phyloP scores from a whole-genome alignment of 116 monocot species.

The Posidonia oceanica region DNA sequence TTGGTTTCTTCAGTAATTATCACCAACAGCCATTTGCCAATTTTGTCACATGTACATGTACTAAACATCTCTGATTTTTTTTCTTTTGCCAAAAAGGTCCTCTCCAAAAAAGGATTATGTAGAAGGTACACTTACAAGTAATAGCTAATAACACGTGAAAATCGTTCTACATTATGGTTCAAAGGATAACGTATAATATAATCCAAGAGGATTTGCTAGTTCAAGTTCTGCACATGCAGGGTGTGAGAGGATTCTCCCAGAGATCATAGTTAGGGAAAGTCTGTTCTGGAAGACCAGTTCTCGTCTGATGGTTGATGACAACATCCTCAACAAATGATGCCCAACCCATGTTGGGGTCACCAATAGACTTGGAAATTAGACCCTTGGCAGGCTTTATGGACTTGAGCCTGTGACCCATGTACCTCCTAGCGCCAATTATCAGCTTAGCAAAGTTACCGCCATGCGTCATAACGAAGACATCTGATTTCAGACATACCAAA shows the following conservation, averaged over 20 bases:
- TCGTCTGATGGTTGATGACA: constrained; percentile 74
- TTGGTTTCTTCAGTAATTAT: too few species aligned
- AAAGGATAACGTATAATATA: not conserved
- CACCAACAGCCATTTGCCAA: too few species aligned
- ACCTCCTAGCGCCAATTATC: constrained; percentile 59
- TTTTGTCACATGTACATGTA: too few species aligned
- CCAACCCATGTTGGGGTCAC: constrained; percentile 96
- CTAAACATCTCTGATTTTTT: too few species aligned
- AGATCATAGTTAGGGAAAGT: constrained; percentile 88
- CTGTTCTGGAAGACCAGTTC: constrained; percentile 84
- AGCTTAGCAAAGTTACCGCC: constrained; percentile 78
- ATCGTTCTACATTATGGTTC: too few species aligned
- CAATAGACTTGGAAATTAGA: constrained; percentile 86
- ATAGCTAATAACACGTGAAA: too few species aligned
- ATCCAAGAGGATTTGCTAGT: not conserved
- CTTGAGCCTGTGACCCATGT: constrained; percentile 81
- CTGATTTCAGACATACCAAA: constrained; percentile 86
- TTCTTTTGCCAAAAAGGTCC: too few species aligned
- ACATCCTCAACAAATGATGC: constrained; percentile 84
- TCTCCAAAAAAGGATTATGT: too few species aligned
- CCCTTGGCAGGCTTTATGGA: constrained; percentile 98
- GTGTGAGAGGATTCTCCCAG: constrained; percentile 97
- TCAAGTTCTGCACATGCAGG: constrained; percentile 95
- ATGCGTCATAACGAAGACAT: constrained; percentile 99
- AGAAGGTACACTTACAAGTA: too few species aligned